These are phyloP conservation scores for Leptomonas seymouri DNA, from an alignment of 208 protist genomes.

Conservation along the genomic window DNA sequence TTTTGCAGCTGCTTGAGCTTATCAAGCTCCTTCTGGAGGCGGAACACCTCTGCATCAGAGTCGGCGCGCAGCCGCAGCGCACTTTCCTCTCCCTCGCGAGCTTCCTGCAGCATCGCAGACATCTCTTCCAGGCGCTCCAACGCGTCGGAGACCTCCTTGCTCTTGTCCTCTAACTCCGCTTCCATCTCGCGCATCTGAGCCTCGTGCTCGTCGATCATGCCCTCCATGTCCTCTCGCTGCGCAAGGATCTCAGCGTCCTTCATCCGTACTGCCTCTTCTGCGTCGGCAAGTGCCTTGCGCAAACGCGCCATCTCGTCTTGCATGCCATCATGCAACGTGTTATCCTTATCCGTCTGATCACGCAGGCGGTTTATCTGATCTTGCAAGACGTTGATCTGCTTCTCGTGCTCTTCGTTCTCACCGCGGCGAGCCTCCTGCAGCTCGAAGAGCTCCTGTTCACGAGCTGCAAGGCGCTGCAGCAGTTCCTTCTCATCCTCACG, in stretches of 20 bases:
- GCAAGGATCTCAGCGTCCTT: slow-evolving; percentile 57
- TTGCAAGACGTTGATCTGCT: slow-evolving; percentile 56
- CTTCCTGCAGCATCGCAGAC: slow-evolving; percentile 76
- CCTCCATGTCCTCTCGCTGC: slow-evolving; percentile 52
- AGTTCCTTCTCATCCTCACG: slow-evolving; percentile 62
- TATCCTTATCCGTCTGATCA: slow-evolving; percentile 47
- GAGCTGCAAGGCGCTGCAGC: slow-evolving; percentile 54
- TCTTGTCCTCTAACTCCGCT: slow-evolving; percentile 56
- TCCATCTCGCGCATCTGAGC: slow-evolving; percentile 60
- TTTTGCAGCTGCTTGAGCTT: slow-evolving; percentile 39
- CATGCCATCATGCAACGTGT: slow-evolving; percentile 32
- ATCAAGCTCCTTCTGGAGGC: slow-evolving; percentile 71
- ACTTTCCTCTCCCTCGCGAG: slow-evolving; percentile 65
- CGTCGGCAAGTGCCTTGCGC: slow-evolving; percentile 39
- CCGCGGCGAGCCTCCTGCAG: slow-evolving; percentile 61
- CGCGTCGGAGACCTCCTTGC: slow-evolving; percentile 67
- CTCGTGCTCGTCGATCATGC: slow-evolving; percentile 66
- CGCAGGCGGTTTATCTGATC: slow-evolving; percentile 62
- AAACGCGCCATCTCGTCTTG: slow-evolving; percentile 47
- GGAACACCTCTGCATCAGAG: slow-evolving; percentile 76
- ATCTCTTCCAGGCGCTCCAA: slow-evolving; percentile 78
- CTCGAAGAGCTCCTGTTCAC: slow-evolving; percentile 75
- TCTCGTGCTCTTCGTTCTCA: slow-evolving; percentile 60
- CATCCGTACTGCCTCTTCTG: slow-evolving; percentile 37
- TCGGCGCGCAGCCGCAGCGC: slow-evolving; percentile 53